Evolutionary conservation across 2,329 filamentous ascomycete genomes (phyloP).

Genomic region (Orbilia javanica): DNA sequence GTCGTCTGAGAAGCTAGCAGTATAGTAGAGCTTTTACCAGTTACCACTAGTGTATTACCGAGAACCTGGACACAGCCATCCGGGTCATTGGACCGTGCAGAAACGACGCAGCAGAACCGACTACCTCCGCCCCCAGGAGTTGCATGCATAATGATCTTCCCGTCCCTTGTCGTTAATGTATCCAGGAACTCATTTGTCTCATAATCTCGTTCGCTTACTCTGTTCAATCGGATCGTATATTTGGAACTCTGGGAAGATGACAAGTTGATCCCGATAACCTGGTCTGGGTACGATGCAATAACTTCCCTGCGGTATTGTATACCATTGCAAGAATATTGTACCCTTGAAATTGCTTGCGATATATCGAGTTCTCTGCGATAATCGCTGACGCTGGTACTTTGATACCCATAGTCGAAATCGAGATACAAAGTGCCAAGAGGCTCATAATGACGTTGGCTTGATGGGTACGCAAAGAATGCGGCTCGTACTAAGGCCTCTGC

Average conservation of each 20-base stretch:
- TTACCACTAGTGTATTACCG: conserved; percentile 65
- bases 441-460: conserved; percentile 69
- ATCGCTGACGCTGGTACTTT: conserved; percentile 59
- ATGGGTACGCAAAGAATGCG: conserved; percentile 68
- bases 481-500: conserved; percentile 66
- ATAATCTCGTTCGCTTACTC: conserved; percentile 66
- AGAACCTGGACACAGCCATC: conserved; percentile 63
- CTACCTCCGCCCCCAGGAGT: conserved; percentile 65
- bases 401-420: conserved; percentile 64
- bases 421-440: conserved; percentile 66
- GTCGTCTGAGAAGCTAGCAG: conserved; percentile 66
- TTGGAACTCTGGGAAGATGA: conserved; percentile 60
- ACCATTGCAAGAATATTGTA: conserved; percentile 65
- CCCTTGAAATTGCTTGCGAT: conserved; percentile 64
- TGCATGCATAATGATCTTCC: conserved; percentile 64
- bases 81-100: conserved; percentile 61
- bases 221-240: conserved; percentile 63
- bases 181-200: conserved; percentile 68
- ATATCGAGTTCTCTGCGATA: conserved; percentile 67
- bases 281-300: conserved; percentile 67
- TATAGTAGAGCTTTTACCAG: conserved; percentile 64
- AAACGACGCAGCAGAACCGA: conserved; percentile 63
- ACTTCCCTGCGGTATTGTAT: conserved; percentile 64
- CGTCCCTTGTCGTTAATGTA: conserved; percentile 63
- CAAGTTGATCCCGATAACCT: conserved; percentile 64